Conservation (phyloP, 805 yeast species). For the Hanseniaspora vineae region DNA sequence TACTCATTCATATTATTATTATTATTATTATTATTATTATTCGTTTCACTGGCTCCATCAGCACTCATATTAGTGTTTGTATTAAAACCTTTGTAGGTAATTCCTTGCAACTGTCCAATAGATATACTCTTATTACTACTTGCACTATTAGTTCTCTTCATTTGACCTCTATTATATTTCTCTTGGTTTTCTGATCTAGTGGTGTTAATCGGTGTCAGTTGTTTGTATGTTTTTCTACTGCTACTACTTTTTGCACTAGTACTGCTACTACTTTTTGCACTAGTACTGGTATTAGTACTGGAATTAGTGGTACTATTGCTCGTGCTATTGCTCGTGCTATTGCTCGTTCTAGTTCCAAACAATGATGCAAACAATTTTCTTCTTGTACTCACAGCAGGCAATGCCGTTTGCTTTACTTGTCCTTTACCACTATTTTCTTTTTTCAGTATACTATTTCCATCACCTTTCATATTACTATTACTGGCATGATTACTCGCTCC, state of each 20-base stretch:
- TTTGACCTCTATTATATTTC: not conserved
- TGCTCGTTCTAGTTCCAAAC: constrained; percentile 12
- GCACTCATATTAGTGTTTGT: not conserved
- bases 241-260: not conserved
- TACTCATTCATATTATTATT: not conserved
- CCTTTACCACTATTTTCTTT: constrained; percentile 6
- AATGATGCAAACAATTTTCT: constrained; percentile 18
- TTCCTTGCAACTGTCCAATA: not conserved
- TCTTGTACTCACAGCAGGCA: constrained; percentile 16
- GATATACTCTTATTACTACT: not conserved
- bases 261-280: constrained; percentile 3
- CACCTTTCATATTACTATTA: no score
- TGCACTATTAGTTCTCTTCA: not conserved
- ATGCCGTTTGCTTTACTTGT: constrained; percentile 12
- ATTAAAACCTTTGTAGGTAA: no score
- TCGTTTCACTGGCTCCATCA: not conserved
- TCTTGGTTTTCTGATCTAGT: not conserved
- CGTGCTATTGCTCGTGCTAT: not conserved
- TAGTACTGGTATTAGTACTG: constrained; percentile 3
- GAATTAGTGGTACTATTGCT: not conserved
- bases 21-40: not conserved
- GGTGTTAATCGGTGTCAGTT: not conserved
- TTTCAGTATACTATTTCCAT: no score
- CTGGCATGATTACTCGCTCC: no score
- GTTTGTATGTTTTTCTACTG: not conserved